Evolutionary conservation across 345 rosid species (phyloP).

Genomic region (Sonneratia caseolaris): DNA sequence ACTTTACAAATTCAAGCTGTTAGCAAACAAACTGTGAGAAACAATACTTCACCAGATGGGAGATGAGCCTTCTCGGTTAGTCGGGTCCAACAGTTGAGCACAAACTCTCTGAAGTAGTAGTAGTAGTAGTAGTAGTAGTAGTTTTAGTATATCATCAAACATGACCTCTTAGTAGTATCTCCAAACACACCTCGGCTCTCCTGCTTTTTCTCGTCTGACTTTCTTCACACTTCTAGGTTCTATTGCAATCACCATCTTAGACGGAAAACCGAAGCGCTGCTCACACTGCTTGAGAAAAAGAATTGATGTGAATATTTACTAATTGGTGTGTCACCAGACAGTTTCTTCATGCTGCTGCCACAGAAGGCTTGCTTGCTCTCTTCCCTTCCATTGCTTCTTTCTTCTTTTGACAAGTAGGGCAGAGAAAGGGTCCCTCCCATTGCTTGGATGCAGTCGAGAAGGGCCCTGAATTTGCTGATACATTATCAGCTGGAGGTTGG

Average conservation of each 20-base stretch:
- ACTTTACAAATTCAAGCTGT: slow-evolving; percentile 40
- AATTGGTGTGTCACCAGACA: slow-evolving; percentile 15
- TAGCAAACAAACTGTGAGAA: slow-evolving; percentile 44
- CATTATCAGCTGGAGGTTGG: slow-evolving; percentile 53
- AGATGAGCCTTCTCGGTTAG: slow-evolving; percentile 23
- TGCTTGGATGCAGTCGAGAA: slow-evolving; percentile 69
- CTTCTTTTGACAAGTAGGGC: slow-evolving; percentile 71
- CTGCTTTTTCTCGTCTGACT: slow-evolving; percentile 25
- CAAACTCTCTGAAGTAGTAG: no score
- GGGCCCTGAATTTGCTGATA: slow-evolving; percentile 50
- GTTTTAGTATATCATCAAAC: slow-evolving; percentile 10
- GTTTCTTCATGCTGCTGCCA: slow-evolving; percentile 22
- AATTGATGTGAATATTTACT: slow-evolving; percentile 35
- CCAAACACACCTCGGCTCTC: slow-evolving; percentile 24
- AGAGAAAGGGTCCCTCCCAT: slow-evolving; percentile 93
- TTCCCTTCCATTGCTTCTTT: slow-evolving; percentile 99
- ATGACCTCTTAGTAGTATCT: slow-evolving; percentile 16
- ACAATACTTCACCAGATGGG: slow-evolving; percentile 21
- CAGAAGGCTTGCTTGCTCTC: slow-evolving; percentile 49
- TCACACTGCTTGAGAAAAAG: slow-evolving; percentile 40
- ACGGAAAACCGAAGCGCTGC: slow-evolving; percentile 27
- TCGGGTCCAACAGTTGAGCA: slow-evolving; percentile 29
- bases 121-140: background rate
- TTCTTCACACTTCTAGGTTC: slow-evolving; percentile 21
- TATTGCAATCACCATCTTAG: slow-evolving; percentile 23